Evolutionary conservation across 257 asterid species (phyloP).

Genomic region (Coffea canephora): DNA sequence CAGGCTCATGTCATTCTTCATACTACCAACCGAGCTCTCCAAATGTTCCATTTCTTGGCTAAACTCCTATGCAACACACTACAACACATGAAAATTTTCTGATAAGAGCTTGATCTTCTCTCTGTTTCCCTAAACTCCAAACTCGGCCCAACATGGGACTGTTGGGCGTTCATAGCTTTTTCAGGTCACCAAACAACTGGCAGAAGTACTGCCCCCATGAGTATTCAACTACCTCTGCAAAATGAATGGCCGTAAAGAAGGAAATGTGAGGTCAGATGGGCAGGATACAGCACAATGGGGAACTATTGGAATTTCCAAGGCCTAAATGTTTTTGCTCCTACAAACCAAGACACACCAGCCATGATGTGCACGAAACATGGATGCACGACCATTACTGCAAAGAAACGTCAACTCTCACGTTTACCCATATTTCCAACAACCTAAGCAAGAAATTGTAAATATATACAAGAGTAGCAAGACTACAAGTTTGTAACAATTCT

Average conservation of each 20-base stretch:
- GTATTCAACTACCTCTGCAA: neutral
- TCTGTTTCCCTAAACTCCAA: neutral
- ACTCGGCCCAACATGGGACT: too few relatives aligned
- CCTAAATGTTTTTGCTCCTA: neutral
- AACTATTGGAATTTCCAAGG: neutral
- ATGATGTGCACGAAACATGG: neutral
- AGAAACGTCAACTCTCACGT: neutral
- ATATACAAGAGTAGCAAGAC: constrained; percentile 12
- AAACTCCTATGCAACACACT: too few relatives aligned
- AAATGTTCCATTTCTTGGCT: neutral
- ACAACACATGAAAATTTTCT: neutral
- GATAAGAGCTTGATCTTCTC: neutral
- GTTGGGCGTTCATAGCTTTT: too few relatives aligned
- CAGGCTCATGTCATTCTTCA: too few relatives aligned
- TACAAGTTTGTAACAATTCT: constrained; percentile 6
- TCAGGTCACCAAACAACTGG: neutral
- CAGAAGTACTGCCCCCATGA: neutral
- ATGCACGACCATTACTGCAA: neutral
- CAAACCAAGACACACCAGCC: neutral
- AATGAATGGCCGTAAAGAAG: neutral
- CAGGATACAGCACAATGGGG: neutral
- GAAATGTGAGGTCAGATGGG: neutral
- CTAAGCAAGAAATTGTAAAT: constrained; percentile 1
- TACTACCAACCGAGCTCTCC: neutral
- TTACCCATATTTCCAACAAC: neutral